Percentiles rank a stretch among this genome's conserved stretches.
Evolutionary conservation across 495 filamentous ascomycete species (phyloP).

Genomic region (Aspergillus mulundensis): DNA sequence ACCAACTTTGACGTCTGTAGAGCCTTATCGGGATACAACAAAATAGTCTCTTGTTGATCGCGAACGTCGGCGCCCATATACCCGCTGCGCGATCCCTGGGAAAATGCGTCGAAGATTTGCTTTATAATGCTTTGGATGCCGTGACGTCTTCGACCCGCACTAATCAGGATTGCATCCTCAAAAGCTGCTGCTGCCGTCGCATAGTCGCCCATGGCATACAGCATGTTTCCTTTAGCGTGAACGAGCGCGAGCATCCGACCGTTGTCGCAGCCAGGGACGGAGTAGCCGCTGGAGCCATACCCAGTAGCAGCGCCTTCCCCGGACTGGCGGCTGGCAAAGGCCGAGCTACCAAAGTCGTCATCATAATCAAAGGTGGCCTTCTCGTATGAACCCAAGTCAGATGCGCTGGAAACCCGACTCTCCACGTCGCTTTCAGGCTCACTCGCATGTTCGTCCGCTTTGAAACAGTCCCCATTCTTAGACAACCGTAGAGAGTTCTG

Average conservation of each 20-base stretch:
- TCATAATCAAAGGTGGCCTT: constrained; percentile 56
- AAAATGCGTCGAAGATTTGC: constrained; percentile 71
- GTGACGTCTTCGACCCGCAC: constrained; percentile 64
- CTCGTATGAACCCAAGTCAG: constrained; percentile 50
- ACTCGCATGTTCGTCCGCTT: constrained; percentile 49
- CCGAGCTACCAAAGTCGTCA: constrained; percentile 37
- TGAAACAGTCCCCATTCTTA: constrained; percentile 45
- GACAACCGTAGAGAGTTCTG: constrained; percentile 64
- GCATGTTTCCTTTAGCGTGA: constrained; percentile 97
- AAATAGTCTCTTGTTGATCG: constrained; percentile 55
- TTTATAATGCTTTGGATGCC: constrained; percentile 79
- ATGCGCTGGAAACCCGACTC: constrained; percentile 46
- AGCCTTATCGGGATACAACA: constrained; percentile 80
- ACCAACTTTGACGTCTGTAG: constrained; percentile 80
- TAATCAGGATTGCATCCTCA: constrained; percentile 90
- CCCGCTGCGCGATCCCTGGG: constrained; percentile 30
- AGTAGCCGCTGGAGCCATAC: constrained; percentile 80
- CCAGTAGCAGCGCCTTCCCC: constrained; percentile 43
- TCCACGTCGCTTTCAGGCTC: constrained; percentile 54
- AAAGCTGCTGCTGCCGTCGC: constrained; percentile 82
- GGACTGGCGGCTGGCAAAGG: constrained; percentile 23
- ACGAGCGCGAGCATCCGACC: constrained; percentile 87
- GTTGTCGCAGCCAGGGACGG: constrained; percentile 83
- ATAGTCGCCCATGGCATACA: constrained; percentile 88
- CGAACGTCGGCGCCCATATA: constrained; percentile 25